Evolutionary conservation across 768 basidiomycete species (phyloP), one percentile per base, ranked within the genome.

Genomic region (Phanerochaete carnosa): DNA sequence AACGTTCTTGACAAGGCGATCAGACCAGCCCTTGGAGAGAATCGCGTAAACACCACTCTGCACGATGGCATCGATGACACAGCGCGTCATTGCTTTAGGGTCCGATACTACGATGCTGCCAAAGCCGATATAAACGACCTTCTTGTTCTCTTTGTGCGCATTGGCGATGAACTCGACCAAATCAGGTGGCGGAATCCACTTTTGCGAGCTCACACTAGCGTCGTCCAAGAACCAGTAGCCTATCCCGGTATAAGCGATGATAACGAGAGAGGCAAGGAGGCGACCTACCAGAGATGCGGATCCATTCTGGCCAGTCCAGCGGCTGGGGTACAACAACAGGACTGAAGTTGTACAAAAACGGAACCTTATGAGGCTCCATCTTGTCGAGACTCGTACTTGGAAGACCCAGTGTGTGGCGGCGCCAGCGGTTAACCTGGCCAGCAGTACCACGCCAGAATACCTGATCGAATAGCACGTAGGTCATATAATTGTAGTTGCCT

Each of bases 301-400:
- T 98, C 94, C 95, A 98, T 73, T 99, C 96, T 3, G 95, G 94
- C 97, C 97, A 99, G 72, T 99, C 96, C 58, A 98, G 75, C 2
- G 96, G 96, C 28, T 90, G 93, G 7, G 95, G 95, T 15, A 98
- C 93, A 49, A 94, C 81, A 30, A 84, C 80, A 1, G 95, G 92
- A 68, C 93, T 95, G 71, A 98, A 98, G 73, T 98, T 98, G 75
- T 99, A 99, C 30, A 99, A 74, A 78, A 98, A 99, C 2, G 96
- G 96, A 53, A 96, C 92, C 76, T 95, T 97, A 76, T 98, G 95
- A 35, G 92, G 92, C 70, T 97, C 94, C 87, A 98, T 92, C 75
- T 88, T 94, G 74, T 98, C 97, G 45, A 97, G 79, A 64, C 81
- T 94, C 19, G 96, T 98, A 63, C 88, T 81, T 2, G 83, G 83